Percentiles rank a stretch among this genome's conserved stretches.
phyloP scores from a whole-genome alignment of 257 asterid genomes.

The Plectranthus barbatus region DNA sequence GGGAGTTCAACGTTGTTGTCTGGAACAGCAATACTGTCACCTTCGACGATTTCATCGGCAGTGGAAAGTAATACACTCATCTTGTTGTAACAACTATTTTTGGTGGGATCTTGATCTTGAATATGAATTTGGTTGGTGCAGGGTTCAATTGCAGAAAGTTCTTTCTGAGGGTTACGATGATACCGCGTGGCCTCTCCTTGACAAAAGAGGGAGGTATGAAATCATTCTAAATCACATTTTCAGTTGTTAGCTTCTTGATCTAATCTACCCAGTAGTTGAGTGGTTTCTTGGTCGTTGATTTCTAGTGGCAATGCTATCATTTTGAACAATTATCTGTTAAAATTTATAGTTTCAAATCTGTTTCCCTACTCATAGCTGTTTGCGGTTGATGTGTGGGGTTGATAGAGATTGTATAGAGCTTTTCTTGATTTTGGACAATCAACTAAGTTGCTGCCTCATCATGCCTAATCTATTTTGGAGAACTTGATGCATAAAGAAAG shows the following conservation, averaged over 20 bases:
- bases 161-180: slow-evolving; percentile 77
- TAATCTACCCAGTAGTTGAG: background rate
- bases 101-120: background rate
- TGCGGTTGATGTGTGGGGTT: too few species aligned
- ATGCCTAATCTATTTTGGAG: background rate
- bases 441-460: background rate
- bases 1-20: slow-evolving; percentile 55
- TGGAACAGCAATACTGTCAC: slow-evolving; percentile 90
- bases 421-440: background rate
- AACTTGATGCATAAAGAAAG: background rate
- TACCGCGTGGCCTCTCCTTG: slow-evolving; percentile 71
- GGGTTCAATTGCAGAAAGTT: slow-evolving; percentile 80
- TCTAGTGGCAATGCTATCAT: background rate
- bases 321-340: background rate
- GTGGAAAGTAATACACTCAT: slow-evolving; percentile 54
- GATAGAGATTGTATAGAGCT: background rate
- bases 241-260: slow-evolving; percentile 1
- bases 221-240: background rate
- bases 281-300: too few species aligned
- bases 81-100: background rate
- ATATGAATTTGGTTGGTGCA: slow-evolving; percentile 23
- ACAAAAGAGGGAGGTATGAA: slow-evolving; percentile 70
- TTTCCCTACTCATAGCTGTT: background rate
- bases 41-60: slow-evolving; percentile 76
- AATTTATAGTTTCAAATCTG: background rate